Percentiles rank a stretch among this genome's conserved stretches.
Evolutionary conservation across 371 early-diverging fungal genomes (phyloP).

Genomic region (Lichtheimia hyalospora): DNA sequence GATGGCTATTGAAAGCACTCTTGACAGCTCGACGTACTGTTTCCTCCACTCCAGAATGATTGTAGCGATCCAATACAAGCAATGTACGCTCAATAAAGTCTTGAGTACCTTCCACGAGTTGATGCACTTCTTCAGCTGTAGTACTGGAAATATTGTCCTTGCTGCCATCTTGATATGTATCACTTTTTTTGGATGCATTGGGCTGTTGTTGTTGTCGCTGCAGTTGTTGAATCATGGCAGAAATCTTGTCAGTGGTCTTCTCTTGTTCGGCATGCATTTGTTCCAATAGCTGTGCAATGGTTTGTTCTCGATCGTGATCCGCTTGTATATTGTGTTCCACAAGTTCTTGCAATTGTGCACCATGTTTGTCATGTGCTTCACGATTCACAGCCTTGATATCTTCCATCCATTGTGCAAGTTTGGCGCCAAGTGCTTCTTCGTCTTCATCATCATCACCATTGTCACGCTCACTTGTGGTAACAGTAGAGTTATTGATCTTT

Average conservation of each 20-base stretch:
- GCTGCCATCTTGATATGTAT: background rate
- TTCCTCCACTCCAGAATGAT: slow-evolving; percentile 37
- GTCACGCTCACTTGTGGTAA: background rate
- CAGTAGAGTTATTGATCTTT: background rate
- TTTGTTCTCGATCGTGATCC: background rate
- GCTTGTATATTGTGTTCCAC: slow-evolving; percentile 7
- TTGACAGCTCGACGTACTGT: slow-evolving; percentile 46
- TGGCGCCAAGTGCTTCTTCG: background rate
- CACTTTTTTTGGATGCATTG: background rate
- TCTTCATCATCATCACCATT: background rate
- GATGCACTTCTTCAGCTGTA: slow-evolving; percentile 21
- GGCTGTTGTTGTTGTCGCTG: slow-evolving; percentile 2
- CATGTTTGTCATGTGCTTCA: background rate
- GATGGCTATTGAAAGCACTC: slow-evolving; percentile 36
- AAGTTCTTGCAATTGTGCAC: background rate
- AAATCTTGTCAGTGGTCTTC: background rate
- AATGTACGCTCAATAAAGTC: slow-evolving; percentile 39
- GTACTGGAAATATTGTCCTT: too few relatives aligned
- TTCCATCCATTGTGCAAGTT: background rate
- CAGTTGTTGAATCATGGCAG: background rate
- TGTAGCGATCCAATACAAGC: slow-evolving; percentile 32
- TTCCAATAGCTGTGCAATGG: background rate
- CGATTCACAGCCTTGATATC: background rate
- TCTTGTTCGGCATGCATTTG: background rate
- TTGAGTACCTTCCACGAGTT: slow-evolving; percentile 36